Evolutionary conservation across 2,329 filamentous ascomycete species (phyloP).

Genomic region (Neopestalotiopsis rosae): DNA sequence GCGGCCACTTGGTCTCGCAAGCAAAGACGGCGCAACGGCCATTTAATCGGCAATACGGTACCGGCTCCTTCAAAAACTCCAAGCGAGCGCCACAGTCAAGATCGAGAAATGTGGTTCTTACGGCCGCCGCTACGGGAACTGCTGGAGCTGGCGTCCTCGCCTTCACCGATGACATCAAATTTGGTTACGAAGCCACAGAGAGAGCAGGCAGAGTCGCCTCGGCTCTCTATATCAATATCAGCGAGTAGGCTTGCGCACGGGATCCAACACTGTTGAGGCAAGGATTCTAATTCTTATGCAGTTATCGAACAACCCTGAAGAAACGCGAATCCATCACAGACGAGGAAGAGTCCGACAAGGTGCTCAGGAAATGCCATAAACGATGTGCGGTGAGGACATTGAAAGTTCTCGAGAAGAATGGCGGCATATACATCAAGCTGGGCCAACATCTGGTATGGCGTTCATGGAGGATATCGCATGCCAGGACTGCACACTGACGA

Average conservation of each 20-base stretch:
- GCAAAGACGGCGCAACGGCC: conserved; percentile 34
- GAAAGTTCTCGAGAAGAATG: conserved; percentile 89
- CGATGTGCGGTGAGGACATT: conserved; percentile 90
- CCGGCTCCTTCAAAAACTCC: conserved; percentile 28
- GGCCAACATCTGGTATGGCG: conserved; percentile 81
- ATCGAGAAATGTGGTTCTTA: conserved; percentile 41
- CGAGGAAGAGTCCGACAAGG: conserved; percentile 66
- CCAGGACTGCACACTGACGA: conserved; percentile 28
- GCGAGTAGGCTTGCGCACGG: conserved; percentile 67
- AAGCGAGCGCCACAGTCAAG: conserved; percentile 25
- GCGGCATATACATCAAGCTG: conserved; percentile 97
- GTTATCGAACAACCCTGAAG: conserved; percentile 87
- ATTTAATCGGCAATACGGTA: conserved; percentile 29
- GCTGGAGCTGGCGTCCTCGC: conserved; percentile 54
- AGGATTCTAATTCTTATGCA: conserved; percentile 42
- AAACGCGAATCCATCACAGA: conserved; percentile 66
- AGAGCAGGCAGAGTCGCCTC: conserved; percentile 79
- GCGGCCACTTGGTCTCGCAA: conserved; percentile 42
- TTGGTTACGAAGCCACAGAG: conserved; percentile 76
- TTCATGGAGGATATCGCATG: background rate
- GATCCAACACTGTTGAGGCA: background rate
- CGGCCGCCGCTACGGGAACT: conserved; percentile 57
- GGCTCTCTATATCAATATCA: conserved; percentile 81
- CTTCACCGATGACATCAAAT: conserved; percentile 74
- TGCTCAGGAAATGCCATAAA: conserved; percentile 85